Evolutionary conservation across 2,329 filamentous ascomycete species (phyloP).

Genomic region (Aspergillus sp.): DNA sequence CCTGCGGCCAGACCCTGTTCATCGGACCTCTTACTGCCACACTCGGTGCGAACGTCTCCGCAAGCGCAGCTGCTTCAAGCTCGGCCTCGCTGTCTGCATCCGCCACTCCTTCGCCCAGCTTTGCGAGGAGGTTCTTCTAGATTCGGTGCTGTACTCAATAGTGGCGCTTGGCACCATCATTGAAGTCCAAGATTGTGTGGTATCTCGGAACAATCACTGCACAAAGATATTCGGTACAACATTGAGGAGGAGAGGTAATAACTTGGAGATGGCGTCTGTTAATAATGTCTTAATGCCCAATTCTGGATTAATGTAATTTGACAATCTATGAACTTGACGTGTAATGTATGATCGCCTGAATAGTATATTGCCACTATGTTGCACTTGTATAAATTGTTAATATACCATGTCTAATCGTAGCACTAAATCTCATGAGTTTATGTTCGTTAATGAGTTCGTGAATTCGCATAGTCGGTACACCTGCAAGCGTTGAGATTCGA

Average conservation of each 20-base stretch:
- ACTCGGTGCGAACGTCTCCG: conserved; percentile 11
- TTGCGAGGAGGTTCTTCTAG: conserved; percentile 1
- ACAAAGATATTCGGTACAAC: background rate
- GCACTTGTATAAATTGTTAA: background rate
- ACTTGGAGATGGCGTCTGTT: background rate
- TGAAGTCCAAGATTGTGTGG: background rate
- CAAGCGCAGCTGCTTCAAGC: conserved; percentile 10
- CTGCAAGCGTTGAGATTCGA: too few species aligned
- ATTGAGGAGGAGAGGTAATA: conserved; percentile 1
- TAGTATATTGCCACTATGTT: background rate
- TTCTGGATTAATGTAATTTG: conserved; percentile 2
- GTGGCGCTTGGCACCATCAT: background rate
- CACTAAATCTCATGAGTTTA: too few species aligned
- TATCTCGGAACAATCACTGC: background rate
- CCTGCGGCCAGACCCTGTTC: conserved; percentile 24
- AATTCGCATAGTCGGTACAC: too few species aligned
- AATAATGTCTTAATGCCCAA: background rate
- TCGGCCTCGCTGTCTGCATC: conserved; percentile 9
- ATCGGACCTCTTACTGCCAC: conserved; percentile 28
- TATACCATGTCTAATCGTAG: background rate
- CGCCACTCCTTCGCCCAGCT: conserved; percentile 5
- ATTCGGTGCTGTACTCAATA: background rate
- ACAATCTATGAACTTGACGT: background rate
- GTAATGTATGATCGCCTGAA: background rate
- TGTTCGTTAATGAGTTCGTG: too few species aligned